Evolutionary conservation across 441 rosid species (phyloP).

Genomic region (Codiaeum variegatum): DNA sequence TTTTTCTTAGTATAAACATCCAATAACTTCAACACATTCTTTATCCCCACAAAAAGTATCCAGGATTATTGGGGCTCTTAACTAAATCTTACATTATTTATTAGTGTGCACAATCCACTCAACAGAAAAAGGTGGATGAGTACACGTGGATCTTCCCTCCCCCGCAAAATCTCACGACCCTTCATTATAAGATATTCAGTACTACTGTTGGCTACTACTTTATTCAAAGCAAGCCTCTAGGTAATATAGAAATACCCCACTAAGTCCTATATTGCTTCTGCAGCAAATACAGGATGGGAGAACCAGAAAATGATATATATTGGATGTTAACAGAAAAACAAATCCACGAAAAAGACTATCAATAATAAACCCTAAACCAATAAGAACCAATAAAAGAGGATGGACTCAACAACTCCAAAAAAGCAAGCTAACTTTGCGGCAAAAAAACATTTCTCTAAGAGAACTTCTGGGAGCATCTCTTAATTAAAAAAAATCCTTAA

Average conservation of each 20-base stretch:
- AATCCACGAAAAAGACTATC: slow-evolving; percentile 12
- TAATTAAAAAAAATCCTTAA: slow-evolving; percentile 4
- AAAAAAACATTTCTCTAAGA: slow-evolving; percentile 1
- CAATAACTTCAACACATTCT: background rate
- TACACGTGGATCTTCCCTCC: slow-evolving; percentile 13
- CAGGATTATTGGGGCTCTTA: background rate
- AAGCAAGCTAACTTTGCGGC: slow-evolving; percentile 21
- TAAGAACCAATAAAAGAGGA: slow-evolving; percentile 9
- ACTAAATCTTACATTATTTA: slow-evolving; percentile 6
- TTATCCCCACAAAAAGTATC: slow-evolving; percentile 6
- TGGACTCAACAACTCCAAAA: background rate
- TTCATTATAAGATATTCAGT: background rate
- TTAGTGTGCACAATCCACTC: background rate
- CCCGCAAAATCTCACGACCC: slow-evolving; percentile 10
- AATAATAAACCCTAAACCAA: slow-evolving; percentile 9
- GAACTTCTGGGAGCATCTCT: slow-evolving; percentile 24
- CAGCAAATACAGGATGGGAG: slow-evolving; percentile 20
- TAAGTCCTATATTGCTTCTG: slow-evolving; percentile 18
- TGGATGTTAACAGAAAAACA: slow-evolving; percentile 1
- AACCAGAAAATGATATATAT: slow-evolving; percentile 9
- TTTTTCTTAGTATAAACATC: background rate
- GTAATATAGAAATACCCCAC: slow-evolving; percentile 19
- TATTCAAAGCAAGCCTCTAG: slow-evolving; percentile 14
- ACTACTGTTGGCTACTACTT: slow-evolving; percentile 16
- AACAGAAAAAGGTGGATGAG: background rate